phyloP scores from a whole-genome alignment of 106 monocot genomes.

The Cymbidium sinense region DNA sequence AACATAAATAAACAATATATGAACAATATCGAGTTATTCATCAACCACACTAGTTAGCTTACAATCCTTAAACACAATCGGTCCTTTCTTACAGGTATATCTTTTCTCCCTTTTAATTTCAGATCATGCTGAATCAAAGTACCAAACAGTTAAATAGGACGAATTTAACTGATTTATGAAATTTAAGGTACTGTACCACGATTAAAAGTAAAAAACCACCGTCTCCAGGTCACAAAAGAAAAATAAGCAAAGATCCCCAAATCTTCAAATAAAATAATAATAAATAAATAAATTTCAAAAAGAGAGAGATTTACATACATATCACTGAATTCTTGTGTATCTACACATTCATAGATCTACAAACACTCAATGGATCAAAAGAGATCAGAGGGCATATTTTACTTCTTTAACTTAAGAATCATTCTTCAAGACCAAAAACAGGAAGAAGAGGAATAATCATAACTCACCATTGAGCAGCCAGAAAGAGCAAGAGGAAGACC shows the following conservation, averaged over 20 bases:
- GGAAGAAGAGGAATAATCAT: background rate
- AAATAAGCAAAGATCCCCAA: background rate
- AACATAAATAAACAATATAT: too few relatives aligned
- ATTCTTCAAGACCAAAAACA: background rate
- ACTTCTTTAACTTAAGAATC: background rate
- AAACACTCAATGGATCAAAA: background rate
- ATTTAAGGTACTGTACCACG: background rate
- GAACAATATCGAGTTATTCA: too few relatives aligned
- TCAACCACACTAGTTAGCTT: too few relatives aligned
- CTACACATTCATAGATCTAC: too few relatives aligned
- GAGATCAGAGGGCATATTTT: background rate
- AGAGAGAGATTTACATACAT: too few relatives aligned
- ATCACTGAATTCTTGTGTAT: too few relatives aligned
- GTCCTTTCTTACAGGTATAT: too few relatives aligned
- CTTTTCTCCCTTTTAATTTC: too few relatives aligned
- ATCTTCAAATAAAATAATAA: too few relatives aligned
- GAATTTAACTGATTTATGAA: background rate
- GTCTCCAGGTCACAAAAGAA: background rate
- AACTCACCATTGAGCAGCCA: background rate
- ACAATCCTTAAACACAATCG: too few relatives aligned
- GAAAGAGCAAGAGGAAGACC: background rate
- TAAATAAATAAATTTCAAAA: too few relatives aligned
- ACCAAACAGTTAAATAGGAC: background rate
- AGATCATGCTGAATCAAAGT: too few relatives aligned
- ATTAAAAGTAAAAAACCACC: background rate